These are phyloP conservation scores for Arxiozyma heterogenica DNA, from an alignment of 1,139 yeast genomes.

Conservation along the genomic window DNA sequence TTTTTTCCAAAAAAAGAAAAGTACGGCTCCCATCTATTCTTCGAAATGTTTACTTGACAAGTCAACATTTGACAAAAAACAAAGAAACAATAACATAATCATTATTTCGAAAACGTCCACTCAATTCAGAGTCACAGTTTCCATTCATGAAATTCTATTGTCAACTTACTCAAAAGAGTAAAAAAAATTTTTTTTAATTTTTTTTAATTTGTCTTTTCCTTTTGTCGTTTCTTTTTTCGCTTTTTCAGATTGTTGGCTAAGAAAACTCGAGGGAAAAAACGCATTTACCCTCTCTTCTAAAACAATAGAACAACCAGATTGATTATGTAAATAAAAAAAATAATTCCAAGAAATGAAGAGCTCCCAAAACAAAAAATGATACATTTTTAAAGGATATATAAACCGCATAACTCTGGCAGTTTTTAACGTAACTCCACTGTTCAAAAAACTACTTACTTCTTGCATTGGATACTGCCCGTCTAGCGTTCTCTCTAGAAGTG, in stretches of 20 bases:
- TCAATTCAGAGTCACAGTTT: neutral
- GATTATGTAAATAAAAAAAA: neutral
- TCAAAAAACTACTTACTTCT: neutral
- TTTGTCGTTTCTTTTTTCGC: neutral
- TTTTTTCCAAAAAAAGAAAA: no score
- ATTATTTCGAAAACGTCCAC: neutral
- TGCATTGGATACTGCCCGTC: neutral
- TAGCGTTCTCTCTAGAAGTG: neutral
- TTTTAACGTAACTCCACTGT: neutral
- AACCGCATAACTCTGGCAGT: neutral
- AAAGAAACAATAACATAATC: neutral
- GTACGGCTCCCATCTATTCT: neutral
- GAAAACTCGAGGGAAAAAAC: neutral
- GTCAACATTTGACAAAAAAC: neutral
- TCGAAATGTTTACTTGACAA: neutral
- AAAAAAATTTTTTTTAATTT: no score
- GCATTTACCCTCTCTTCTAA: neutral
- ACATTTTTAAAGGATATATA: constrained; percentile 3
- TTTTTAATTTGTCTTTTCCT: neutral
- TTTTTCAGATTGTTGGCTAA: neutral
- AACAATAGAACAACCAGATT: neutral
- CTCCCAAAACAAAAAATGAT: constrained; percentile 1
- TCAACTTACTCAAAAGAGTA: neutral
- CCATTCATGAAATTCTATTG: neutral
- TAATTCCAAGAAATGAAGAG: neutral